A percentile compares a stretch with the other conserved stretches of the same genome.
phyloP scores from a whole-genome alignment of 352 stramenopile species.

The Pythium scleroteichum region DNA sequence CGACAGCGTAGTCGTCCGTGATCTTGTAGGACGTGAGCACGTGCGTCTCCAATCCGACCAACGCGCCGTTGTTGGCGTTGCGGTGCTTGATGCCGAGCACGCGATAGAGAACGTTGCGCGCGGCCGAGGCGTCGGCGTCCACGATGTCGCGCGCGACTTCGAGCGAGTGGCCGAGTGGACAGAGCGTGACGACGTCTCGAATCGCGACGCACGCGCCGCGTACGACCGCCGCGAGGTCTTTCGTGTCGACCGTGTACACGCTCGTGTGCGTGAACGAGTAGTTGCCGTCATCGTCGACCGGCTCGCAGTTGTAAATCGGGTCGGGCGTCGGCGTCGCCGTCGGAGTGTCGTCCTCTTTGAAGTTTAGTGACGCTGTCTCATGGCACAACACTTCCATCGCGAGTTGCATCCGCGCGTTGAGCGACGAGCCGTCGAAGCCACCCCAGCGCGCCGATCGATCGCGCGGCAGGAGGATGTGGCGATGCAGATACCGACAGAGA shows the following conservation, averaged over 20 bases:
- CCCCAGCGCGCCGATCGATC: background rate
- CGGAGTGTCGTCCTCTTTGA: background rate
- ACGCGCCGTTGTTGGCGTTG: background rate
- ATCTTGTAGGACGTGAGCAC: conserved; percentile 32
- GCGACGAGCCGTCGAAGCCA: background rate
- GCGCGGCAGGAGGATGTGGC: background rate
- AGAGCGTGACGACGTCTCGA: conserved; percentile 27
- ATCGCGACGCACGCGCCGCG: conserved; percentile 31
- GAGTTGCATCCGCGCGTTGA: background rate
- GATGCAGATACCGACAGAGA: background rate
- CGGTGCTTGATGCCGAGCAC: conserved; percentile 13
- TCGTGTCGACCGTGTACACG: conserved; percentile 41
- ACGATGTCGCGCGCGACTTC: conserved; percentile 20
- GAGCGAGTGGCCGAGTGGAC: conserved; percentile 24
- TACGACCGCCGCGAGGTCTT: conserved; percentile 22
- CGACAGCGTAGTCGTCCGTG: conserved; percentile 27
- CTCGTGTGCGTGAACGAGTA: conserved; percentile 23
- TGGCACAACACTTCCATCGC: background rate
- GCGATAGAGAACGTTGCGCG: conserved; percentile 18
- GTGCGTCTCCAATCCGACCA: conserved; percentile 31
- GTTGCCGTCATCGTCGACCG: background rate
- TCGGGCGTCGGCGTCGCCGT: background rate
- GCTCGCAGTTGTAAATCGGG: conserved; percentile 9
- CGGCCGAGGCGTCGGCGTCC: conserved; percentile 1
- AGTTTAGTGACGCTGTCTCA: background rate